A percentile compares a stretch with the other conserved stretches of the same genome.
phyloP scores from a whole-genome alignment of 176 grass and related monocot genomes.

The Elymus sibiricus region DNA sequence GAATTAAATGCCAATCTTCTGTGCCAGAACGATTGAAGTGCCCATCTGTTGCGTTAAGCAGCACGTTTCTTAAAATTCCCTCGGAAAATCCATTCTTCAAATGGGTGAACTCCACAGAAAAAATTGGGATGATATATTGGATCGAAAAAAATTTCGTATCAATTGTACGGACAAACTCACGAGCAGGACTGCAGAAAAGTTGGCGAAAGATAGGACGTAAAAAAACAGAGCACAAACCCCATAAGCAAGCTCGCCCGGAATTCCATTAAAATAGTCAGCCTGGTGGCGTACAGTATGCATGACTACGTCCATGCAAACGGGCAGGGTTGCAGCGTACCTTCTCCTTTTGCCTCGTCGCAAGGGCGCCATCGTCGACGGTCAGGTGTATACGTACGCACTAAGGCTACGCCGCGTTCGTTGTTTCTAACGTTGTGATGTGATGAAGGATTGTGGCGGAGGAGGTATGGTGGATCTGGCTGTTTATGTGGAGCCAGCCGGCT shows the following conservation, averaged over 20 bases:
- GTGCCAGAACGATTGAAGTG: background rate
- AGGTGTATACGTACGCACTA: background rate
- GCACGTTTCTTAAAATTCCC: too few species aligned
- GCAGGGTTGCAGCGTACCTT: background rate
- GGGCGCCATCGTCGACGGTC: background rate
- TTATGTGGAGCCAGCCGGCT: background rate
- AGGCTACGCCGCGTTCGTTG: background rate
- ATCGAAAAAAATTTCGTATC: background rate
- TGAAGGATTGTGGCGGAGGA: background rate
- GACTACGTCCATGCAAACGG: background rate
- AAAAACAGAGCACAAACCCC: too few species aligned
- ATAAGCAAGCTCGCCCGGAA: too few species aligned
- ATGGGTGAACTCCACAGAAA: background rate
- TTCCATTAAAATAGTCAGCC: too few species aligned
- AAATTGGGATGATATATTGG: background rate
- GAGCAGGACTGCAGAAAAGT: background rate
- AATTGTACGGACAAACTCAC: background rate
- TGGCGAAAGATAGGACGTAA: too few species aligned
- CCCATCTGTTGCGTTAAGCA: too few species aligned
- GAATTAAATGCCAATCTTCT: background rate
- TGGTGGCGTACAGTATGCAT: too few species aligned
- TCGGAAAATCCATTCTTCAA: too few species aligned
- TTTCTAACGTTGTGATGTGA: background rate
- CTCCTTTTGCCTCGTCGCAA: background rate
- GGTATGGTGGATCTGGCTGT: background rate